phyloP scores from a whole-genome alignment of 306 rosid species.

The Prunus campanulata region DNA sequence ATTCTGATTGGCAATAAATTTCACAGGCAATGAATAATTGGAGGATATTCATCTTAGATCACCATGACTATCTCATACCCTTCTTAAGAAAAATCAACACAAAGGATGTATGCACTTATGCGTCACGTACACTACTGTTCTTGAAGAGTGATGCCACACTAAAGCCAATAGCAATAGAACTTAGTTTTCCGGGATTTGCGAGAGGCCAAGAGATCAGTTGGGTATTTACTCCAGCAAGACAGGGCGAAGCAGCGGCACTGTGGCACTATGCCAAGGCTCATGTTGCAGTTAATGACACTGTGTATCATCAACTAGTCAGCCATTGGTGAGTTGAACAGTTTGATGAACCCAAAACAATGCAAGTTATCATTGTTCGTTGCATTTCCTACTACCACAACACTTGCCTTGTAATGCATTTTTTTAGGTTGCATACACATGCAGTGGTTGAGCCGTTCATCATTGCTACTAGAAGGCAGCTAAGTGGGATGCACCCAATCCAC shows the following conservation, averaged over 20 bases:
- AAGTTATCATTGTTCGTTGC: background rate
- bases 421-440: conserved; percentile 72
- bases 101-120: conserved; percentile 45
- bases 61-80: conserved; percentile 68
- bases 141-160: conserved; percentile 55
- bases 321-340: conserved; percentile 59
- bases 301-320: conserved; percentile 62
- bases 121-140: conserved; percentile 67
- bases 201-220: conserved; percentile 24
- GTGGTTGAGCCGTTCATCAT: conserved; percentile 80
- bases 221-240: conserved; percentile 49
- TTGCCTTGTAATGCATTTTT: conserved; percentile 5
- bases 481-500: conserved; percentile 74
- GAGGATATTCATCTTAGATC: conserved; percentile 63
- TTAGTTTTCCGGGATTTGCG: conserved; percentile 44
- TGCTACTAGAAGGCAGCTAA: conserved; percentile 71
- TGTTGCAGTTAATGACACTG: conserved; percentile 65
- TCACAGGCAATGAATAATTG: conserved; percentile 49
- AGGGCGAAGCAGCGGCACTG: conserved; percentile 64
- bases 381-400: background rate
- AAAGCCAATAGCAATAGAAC: conserved; percentile 71
- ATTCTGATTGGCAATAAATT: conserved; percentile 7
- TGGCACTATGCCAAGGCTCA: conserved; percentile 81
- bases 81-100: conserved; percentile 54
- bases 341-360: background rate